phyloP scores from a whole-genome alignment of 768 basidiomycete genomes.

The Suillus occidentalis region DNA sequence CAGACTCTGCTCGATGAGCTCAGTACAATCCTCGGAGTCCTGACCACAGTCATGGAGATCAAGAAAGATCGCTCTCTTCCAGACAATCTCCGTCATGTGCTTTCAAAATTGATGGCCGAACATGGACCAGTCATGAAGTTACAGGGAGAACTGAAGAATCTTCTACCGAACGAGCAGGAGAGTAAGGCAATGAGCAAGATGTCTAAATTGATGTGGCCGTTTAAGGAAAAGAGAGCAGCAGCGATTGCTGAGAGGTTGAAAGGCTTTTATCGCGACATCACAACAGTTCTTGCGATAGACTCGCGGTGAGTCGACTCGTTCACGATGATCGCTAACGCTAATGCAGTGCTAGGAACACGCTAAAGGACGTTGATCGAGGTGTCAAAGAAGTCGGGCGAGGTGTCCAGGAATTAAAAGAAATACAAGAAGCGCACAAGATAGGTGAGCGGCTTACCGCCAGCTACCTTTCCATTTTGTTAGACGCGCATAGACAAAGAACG shows the following conservation, averaged over 20 bases:
- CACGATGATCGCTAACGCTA: background rate
- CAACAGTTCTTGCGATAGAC: background rate
- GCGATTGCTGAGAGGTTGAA: background rate
- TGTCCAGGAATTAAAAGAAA: background rate
- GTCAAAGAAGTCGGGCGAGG: background rate
- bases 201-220: constrained; percentile 1
- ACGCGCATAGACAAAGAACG: background rate
- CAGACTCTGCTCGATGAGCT: background rate
- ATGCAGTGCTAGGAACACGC: background rate
- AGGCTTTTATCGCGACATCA: background rate
- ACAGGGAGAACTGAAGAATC: background rate
- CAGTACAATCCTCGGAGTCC: background rate
- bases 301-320: background rate
- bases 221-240: constrained; percentile 3
- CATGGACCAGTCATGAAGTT: background rate
- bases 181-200: background rate
- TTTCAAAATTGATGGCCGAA: background rate
- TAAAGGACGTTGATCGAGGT: background rate
- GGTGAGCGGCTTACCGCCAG: background rate
- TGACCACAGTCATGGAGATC: background rate
- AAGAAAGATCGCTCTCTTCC: background rate
- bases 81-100: background rate
- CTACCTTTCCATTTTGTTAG: background rate
- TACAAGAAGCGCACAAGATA: background rate
- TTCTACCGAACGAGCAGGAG: background rate